Base-by-base conservation (phyloP, 164 flowering plant genomes). In the Umbellularia californica region DNA sequence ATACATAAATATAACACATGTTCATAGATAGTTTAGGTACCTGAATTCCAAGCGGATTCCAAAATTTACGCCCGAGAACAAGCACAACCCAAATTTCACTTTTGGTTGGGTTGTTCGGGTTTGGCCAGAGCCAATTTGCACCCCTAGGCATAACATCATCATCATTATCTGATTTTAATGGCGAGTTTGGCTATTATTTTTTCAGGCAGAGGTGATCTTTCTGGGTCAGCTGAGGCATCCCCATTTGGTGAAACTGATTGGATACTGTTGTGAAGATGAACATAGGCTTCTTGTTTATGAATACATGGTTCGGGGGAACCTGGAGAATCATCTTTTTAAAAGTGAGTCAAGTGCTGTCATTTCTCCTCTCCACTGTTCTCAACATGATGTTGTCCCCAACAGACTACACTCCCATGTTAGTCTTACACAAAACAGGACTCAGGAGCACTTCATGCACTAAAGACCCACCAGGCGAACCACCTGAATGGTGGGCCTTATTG, bases 171-270 rank as follows among this genome's bases (percentile, higher is more conserved):
- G 47, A 25, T 67, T 67, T 67, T 23, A 25, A 67, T 55, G 60
- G 20, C 13, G 67, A 24, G 15, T 30, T 27, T 28, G 28, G 7
- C 27, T 7, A 28, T 23, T 65, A 65, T 58, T 52, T 76, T 71
- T 82, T 13, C 74, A 94, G 98, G 84, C 98, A 30, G 98, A 94
- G 77, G 91, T 94, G 0, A 83, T 89, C 19, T 87, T 87, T 78
- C 89, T 94, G n/a, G 98, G 97, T 73, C 97, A 94, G 80, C 74
- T 94, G 79, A 87, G 83, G 84, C 97, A 92, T 69, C 84, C 88
- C n/a, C 82, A 95, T 86, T 85, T 95, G 10, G 96, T 94, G 73
- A 92, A 90, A 76, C 79, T 94, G 81, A 88, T 94, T 25, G 98
- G 98, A 23, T 95, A 93, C 55, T 93, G 97, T 80, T 89, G 85